Evolutionary conservation across 2,329 filamentous ascomycete species (phyloP).

Genomic region (Uncinocarpus reesii): DNA sequence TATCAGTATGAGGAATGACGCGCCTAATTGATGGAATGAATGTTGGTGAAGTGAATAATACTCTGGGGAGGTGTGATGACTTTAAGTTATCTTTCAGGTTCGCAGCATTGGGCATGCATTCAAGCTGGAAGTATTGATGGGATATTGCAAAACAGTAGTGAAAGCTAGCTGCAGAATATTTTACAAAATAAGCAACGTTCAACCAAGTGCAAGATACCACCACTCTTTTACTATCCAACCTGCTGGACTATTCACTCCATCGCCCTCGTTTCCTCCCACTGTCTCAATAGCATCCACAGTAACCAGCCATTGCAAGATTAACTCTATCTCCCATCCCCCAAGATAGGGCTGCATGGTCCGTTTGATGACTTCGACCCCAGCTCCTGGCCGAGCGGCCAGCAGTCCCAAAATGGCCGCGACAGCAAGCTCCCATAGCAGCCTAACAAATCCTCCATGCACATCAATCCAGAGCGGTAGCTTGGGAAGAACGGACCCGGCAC

Average conservation of each 20-base stretch:
- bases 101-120: too few species aligned
- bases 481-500: constrained; percentile 15
- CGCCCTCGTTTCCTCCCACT: constrained; percentile 16
- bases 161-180: background rate
- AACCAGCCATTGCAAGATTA: constrained; percentile 35
- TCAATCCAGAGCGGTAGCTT: constrained; percentile 42
- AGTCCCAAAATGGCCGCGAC: constrained; percentile 34
- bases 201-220: constrained; percentile 33
- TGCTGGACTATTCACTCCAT: constrained; percentile 9
- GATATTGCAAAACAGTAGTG: too few species aligned
- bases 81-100: too few species aligned
- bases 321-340: constrained; percentile 34
- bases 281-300: constrained; percentile 21
- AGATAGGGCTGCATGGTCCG: constrained; percentile 32
- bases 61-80: too few species aligned
- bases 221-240: constrained; percentile 31
- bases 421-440: constrained; percentile 34
- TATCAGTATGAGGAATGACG: too few species aligned
- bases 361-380: constrained; percentile 28
- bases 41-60: too few species aligned
- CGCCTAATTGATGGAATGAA: too few species aligned
- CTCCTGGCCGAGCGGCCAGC: constrained; percentile 35
- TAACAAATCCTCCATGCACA: constrained; percentile 34
- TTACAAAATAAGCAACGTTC: constrained; percentile 4
- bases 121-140: too few species aligned